Evolutionary conservation across 352 stramenopile genomes (phyloP), one percentile per base, ranked within the genome.

Genomic region (Phytopythium aichiense): DNA sequence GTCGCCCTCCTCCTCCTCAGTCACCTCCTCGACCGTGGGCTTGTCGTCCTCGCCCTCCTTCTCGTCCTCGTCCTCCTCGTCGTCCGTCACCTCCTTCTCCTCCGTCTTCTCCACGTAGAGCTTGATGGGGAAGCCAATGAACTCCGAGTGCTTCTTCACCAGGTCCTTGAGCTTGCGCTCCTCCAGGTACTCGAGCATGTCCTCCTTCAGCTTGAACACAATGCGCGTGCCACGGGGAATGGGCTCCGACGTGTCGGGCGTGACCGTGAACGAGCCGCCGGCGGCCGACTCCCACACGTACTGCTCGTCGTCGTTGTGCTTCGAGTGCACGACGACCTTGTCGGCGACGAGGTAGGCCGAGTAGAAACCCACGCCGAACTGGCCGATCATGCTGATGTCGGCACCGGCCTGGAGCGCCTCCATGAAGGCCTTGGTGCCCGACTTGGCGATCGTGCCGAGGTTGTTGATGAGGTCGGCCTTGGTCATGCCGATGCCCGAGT

Each of bases 341-440:
- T 99, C 96, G 0, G 95, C 88, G 11, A 99, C 97, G 16, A 99
- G 73, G 79, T 99, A 99, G 30, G 98, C 90, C 12, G 96, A 99
- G 81, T 99, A 99, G 77, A 99, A 99, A 33, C 98, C 98, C 23
- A 99, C 98, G 60, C 98, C 98, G 71, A 99, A 99, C 84, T 99
- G 97, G 56, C 98, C 98, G 70, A 99, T 99, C 64, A 99, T 87
- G 58, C 65, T 93, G 60, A 98, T 84, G 65, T 99, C 92, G 9
- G 79, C 84, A 22, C 84, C 84, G 46, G 91, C 87, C 55, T 95
- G 87, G 68, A 99, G 86, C 30, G 89, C 86, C 69, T 99, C 97
- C 31, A 99, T 87, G 67, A 99, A 99, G 71, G 99, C 98, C 37
- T 95, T 98, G 6, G 98, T 99, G 61, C 98, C 98, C 31, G 93